These are phyloP conservation scores for Sideroxylon spinosum DNA, from an alignment of 179 eudicot species.

Conservation along the genomic window DNA sequence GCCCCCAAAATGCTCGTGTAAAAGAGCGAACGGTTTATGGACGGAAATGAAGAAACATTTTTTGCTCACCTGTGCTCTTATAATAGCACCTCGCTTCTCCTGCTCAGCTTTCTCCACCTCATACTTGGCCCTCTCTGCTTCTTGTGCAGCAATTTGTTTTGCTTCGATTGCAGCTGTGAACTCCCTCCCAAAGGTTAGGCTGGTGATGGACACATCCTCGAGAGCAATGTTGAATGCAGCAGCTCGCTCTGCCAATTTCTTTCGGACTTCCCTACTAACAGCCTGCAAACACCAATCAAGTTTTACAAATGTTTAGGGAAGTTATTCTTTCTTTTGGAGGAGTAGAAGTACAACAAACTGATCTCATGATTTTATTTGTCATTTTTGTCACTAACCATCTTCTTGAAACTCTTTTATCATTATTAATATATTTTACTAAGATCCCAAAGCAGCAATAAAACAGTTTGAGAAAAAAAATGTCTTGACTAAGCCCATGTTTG, in stretches of 20 bases:
- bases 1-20: too few species aligned
- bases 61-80: too few species aligned
- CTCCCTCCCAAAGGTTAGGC: conserved; percentile 61
- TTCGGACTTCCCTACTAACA: conserved; percentile 67
- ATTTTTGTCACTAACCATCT: neutral
- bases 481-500: neutral
- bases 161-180: conserved; percentile 74
- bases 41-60: too few species aligned
- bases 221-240: conserved; percentile 54
- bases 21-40: too few species aligned
- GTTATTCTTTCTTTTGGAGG: too few species aligned
- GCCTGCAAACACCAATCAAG: conserved; percentile 30
- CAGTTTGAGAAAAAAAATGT: neutral
- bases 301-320: neutral
- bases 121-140: conserved; percentile 72
- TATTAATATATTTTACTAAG: neutral
- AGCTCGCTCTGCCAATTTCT: conserved; percentile 56
- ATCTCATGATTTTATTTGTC: neutral
- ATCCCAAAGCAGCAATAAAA: neutral
- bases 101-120: conserved; percentile 47
- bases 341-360: neutral
- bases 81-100: too few species aligned
- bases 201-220: conserved; percentile 73
- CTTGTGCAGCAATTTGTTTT: conserved; percentile 76
- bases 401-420: too few species aligned